Percentiles rank a stretch among this genome's conserved stretches.
phyloP scores from a whole-genome alignment of 331 rosid species.

The Acacia concinna region DNA sequence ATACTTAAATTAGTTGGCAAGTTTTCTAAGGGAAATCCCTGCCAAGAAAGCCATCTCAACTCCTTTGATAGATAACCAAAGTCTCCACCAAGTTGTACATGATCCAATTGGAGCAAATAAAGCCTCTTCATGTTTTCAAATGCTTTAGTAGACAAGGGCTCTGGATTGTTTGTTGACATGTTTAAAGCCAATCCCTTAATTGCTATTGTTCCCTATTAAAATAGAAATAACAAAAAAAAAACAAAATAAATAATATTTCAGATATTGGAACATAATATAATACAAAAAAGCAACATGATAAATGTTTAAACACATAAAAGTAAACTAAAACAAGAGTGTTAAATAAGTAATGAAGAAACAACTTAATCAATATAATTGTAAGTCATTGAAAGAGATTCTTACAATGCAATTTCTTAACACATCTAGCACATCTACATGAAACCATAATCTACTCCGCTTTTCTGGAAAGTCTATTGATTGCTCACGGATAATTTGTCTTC shows the following conservation, averaged over 20 bases:
- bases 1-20: background rate
- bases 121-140: background rate
- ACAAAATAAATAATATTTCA: background rate
- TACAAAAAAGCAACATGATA: background rate
- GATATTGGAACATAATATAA: background rate
- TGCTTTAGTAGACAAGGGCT: background rate
- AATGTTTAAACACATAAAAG: background rate
- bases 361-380: background rate
- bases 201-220: background rate
- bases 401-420: background rate
- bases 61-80: slow-evolving; percentile 1
- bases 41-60: background rate
- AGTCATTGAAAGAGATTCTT: background rate
- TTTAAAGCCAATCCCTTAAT: background rate
- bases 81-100: background rate
- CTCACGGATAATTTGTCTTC: background rate
- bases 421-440: background rate
- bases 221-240: background rate
- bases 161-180: background rate
- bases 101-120: background rate
- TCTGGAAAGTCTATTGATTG: background rate
- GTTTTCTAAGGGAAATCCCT: background rate
- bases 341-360: background rate
- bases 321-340: background rate
- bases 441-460: background rate